A percentile compares a stretch with the other conserved stretches of the same genome.
These are phyloP conservation scores for Flaveria trinervia DNA, from an alignment of 129 eudicot genomes.

Conservation along the genomic window DNA sequence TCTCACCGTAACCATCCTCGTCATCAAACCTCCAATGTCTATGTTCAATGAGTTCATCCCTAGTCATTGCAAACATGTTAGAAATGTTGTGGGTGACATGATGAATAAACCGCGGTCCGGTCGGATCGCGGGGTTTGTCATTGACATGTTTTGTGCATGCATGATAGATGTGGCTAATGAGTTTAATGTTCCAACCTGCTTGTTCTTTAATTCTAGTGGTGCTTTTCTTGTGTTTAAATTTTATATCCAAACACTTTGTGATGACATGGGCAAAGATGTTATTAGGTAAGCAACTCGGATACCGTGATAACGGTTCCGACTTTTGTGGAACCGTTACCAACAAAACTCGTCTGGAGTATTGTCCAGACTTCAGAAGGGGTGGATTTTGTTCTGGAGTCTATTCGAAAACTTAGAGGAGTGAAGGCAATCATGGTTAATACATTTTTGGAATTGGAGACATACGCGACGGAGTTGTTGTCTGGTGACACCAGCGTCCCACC, in stretches of 20 bases:
- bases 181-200: slow-evolving; percentile 32
- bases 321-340: slow-evolving; percentile 5
- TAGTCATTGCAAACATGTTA: slow-evolving; percentile 31
- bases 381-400: neutral
- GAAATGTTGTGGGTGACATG: slow-evolving; percentile 27
- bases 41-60: slow-evolving; percentile 16
- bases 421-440: slow-evolving; percentile 36
- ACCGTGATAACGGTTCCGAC: neutral
- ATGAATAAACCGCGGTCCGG: slow-evolving; percentile 11
- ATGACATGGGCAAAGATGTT: neutral
- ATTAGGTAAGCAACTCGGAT: neutral
- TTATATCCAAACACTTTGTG: slow-evolving; percentile 11
- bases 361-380: slow-evolving; percentile 3
- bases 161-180: slow-evolving; percentile 35
- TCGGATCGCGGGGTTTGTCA: slow-evolving; percentile 26
- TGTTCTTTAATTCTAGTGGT: slow-evolving; percentile 28
- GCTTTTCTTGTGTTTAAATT: slow-evolving; percentile 21
- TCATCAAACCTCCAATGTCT: slow-evolving; percentile 28
- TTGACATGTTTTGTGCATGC: slow-evolving; percentile 29
- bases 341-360: slow-evolving; percentile 4
- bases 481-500: slow-evolving; percentile 16
- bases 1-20: slow-evolving; percentile 38
- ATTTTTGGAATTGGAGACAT: slow-evolving; percentile 25
- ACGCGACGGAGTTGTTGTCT: slow-evolving; percentile 22
- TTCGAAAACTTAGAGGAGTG: neutral